phyloP scores from a whole-genome alignment of 2,329 filamentous ascomycete species.

The Aspergillus pseudoglaucus region DNA sequence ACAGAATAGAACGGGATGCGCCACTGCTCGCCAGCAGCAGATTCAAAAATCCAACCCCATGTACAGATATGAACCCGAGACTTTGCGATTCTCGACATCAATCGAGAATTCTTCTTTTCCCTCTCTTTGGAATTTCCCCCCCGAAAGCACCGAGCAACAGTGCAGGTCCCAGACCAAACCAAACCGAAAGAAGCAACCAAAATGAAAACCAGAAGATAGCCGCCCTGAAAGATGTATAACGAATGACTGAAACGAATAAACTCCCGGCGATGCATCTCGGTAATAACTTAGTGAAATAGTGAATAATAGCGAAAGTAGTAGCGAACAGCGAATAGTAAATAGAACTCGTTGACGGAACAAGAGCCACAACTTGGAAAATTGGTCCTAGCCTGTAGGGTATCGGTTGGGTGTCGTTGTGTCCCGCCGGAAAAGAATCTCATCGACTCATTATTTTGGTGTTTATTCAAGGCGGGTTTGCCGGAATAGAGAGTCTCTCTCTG shows the following conservation, averaged over 20 bases:
- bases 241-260: constrained; percentile 16
- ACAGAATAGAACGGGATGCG: not conserved
- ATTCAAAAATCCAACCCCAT: not conserved
- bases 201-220: constrained; percentile 10
- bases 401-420: not conserved
- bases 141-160: no score
- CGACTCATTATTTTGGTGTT: not conserved
- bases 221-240: constrained; percentile 18
- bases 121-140: no score
- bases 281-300: constrained; percentile 4
- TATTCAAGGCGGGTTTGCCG: constrained; percentile 9
- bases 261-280: constrained; percentile 27
- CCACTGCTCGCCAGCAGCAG: constrained; percentile 3
- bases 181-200: constrained; percentile 1
- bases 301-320: constrained; percentile 3
- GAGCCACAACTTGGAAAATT: constrained; percentile 5
- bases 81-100: not conserved
- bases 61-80: not conserved
- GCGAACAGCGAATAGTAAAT: constrained; percentile 2
- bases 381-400: constrained; percentile 11
- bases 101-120: not conserved
- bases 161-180: not conserved
- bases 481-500: constrained; percentile 24
- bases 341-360: not conserved
- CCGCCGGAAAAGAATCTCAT: not conserved